These are phyloP conservation scores for Melocanna baccifera DNA, from an alignment of 176 grass and related monocot species.

Conservation along the genomic window DNA sequence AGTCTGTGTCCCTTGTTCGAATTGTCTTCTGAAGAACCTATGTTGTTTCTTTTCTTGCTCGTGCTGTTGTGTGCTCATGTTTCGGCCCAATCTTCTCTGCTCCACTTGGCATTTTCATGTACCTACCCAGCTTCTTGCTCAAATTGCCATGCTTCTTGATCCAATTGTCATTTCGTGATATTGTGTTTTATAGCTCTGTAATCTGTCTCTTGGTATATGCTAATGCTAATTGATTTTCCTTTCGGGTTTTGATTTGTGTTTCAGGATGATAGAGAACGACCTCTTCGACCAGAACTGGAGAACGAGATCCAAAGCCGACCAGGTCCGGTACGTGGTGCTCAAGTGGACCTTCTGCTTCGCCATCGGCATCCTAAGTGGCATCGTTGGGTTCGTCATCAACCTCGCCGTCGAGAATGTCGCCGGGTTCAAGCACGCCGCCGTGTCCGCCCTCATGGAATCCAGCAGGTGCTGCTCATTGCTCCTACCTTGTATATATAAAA, in stretches of 20 bases:
- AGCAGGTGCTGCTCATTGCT: slow-evolving; percentile 32
- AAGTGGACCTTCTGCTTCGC: slow-evolving; percentile 91
- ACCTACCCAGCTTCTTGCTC: not conserved
- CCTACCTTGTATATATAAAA: not conserved
- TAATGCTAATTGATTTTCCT: not conserved
- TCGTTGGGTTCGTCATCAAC: slow-evolving; percentile 84
- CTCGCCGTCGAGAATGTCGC: slow-evolving; percentile 88
- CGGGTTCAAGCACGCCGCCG: slow-evolving; percentile 58
- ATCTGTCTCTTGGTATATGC: not conserved
- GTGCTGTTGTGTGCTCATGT: not conserved
- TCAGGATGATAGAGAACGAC: slow-evolving; percentile 87
- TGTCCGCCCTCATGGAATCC: slow-evolving; percentile 70
- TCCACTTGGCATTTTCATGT: not conserved
- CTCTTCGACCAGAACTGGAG: slow-evolving; percentile 95
- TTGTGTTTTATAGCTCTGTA: not conserved
- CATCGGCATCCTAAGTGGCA: slow-evolving; percentile 59
- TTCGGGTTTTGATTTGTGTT: not conserved
- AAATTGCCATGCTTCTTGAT: not conserved
- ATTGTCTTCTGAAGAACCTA: not conserved
- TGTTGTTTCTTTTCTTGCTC: not conserved
- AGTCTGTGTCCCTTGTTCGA: not conserved
- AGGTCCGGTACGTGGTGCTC: slow-evolving; percentile 68
- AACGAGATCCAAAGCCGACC: slow-evolving; percentile 47
- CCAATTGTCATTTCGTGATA: not conserved
- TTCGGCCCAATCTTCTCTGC: not conserved